Percentiles rank a stretch among this genome's conserved stretches.
Evolutionary conservation across 495 filamentous ascomycete species (phyloP).

Genomic region (Amniculicola lignicola): DNA sequence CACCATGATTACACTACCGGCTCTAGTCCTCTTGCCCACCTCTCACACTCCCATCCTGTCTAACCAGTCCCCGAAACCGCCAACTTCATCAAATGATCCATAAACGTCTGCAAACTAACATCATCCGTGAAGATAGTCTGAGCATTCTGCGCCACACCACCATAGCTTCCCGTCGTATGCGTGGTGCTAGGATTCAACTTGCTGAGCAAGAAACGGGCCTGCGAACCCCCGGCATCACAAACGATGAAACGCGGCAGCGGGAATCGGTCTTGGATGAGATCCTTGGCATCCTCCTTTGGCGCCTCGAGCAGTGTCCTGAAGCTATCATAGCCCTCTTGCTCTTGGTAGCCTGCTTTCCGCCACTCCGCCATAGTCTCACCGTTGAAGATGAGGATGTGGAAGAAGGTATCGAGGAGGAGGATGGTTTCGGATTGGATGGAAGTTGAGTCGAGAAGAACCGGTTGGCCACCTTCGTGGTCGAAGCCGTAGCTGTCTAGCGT

Average conservation of each 20-base stretch:
- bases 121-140: conserved; percentile 99
- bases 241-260: conserved; percentile 98
- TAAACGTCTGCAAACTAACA: conserved; percentile 97
- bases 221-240: conserved; percentile 95
- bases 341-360: conserved; percentile 97
- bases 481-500: conserved; percentile 97
- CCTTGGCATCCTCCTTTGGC: conserved; percentile 98
- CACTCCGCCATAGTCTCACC: conserved; percentile 97
- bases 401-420: conserved; percentile 95
- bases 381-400: conserved; percentile 99
- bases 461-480: conserved; percentile 84
- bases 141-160: conserved; percentile 82
- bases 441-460: conserved; percentile 91
- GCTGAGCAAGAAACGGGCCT: conserved; percentile 94
- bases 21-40: too few relatives aligned
- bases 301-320: conserved; percentile 83
- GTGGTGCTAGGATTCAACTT: conserved; percentile 98
- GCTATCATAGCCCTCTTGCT: conserved; percentile 98
- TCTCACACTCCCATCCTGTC: neutral
- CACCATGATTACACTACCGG: too few relatives aligned
- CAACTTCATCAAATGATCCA: conserved; percentile 98
- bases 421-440: conserved; percentile 94
- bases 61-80: conserved; percentile 32
- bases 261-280: conserved; percentile 96
- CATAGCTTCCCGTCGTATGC: conserved; percentile 90